Evolutionary conservation across 140 eudicot species (phyloP).

Genomic region (Senecio squalidus): DNA sequence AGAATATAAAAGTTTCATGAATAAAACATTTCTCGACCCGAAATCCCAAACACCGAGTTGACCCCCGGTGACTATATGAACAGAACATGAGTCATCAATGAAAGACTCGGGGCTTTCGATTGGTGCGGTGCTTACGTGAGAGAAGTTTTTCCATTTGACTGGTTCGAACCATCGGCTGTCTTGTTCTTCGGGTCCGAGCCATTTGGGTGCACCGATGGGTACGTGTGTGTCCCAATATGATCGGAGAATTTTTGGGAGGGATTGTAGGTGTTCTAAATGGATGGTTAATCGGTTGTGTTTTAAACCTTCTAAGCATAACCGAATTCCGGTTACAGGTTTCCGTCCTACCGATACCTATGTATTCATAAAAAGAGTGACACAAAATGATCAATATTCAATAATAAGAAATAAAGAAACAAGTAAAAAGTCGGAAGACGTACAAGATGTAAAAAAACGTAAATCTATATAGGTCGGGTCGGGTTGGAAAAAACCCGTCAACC

Average conservation of each 20-base stretch:
- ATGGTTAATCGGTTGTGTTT: conserved; percentile 75
- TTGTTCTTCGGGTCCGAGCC: conserved; percentile 99
- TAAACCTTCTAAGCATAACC: conserved; percentile 59
- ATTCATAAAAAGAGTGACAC: not conserved
- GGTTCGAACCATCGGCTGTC: conserved; percentile 99
- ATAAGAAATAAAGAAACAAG: not conserved
- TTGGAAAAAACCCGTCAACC: too few relatives aligned
- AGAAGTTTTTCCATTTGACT: conserved; percentile 92
- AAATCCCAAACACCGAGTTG: conserved; percentile 99
- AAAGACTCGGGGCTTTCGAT: conserved; percentile 79
- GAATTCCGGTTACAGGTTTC: conserved; percentile 78
- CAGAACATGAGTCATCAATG: conserved; percentile 70
- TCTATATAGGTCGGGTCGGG: too few relatives aligned
- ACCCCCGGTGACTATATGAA: conserved; percentile 80
- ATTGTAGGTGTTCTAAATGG: conserved; percentile 72
- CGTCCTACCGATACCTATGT: conserved; percentile 84
- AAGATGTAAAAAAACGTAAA: too few relatives aligned
- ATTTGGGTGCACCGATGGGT: conserved; percentile 94
- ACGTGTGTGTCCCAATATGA: conserved; percentile 93
- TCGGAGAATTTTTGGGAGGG: conserved; percentile 80
- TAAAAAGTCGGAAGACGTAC: too few relatives aligned
- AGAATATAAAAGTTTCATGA: conserved; percentile 79
- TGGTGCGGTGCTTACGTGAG: conserved; percentile 97
- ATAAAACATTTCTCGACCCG: conserved; percentile 80
- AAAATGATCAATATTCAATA: not conserved